Evolutionary conservation across 2,329 filamentous ascomycete species (phyloP).

Genomic region (Fusarium tanahbumbuense): DNA sequence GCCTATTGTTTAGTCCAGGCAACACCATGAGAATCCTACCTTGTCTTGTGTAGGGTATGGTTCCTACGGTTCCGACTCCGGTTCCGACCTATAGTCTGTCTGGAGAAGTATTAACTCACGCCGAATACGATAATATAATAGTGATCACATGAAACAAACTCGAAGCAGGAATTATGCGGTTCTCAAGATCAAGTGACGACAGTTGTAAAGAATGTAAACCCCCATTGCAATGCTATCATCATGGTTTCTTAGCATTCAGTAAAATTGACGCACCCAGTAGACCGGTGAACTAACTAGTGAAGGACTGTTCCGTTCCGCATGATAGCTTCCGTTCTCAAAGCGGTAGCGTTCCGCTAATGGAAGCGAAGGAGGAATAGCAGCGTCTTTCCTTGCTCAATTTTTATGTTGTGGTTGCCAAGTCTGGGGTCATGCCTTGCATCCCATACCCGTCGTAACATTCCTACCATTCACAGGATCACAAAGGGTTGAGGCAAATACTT

Average conservation of each 20-base stretch:
- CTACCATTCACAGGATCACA: background rate
- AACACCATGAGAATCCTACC: background rate
- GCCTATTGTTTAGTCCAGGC: background rate
- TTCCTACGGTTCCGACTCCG: background rate
- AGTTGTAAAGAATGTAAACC: background rate
- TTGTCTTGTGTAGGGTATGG: background rate
- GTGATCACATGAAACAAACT: background rate
- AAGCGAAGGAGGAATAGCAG: background rate
- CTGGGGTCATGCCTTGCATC: constrained; percentile 27
- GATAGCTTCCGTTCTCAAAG: constrained; percentile 4
- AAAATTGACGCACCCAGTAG: constrained; percentile 23
- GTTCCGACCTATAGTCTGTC: background rate
- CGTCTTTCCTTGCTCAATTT: background rate
- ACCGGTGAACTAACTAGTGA: constrained; percentile 10
- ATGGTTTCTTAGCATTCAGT: background rate
- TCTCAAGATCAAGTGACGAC: background rate
- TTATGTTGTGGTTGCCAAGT: constrained; percentile 22
- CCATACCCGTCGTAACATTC: background rate
- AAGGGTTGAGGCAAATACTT: background rate
- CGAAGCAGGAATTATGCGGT: background rate
- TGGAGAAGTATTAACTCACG: background rate
- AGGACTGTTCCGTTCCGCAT: background rate
- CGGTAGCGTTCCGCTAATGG: constrained; percentile 11
- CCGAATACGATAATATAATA: background rate
- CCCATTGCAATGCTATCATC: background rate